Base-by-base conservation (phyloP, 257 asterid species). In the Haberlea rhodopensis region DNA sequence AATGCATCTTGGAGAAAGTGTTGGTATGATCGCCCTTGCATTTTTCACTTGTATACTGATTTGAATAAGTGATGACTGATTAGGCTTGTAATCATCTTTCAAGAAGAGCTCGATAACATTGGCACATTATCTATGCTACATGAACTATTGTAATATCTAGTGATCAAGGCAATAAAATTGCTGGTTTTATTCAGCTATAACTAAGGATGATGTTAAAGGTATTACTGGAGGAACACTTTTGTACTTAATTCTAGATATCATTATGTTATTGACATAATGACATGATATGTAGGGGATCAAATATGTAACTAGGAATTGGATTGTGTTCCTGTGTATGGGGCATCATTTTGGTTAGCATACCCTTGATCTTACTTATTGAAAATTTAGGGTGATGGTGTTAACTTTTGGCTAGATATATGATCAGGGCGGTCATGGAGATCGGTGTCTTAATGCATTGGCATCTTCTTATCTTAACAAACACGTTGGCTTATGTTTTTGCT, bases 1-100 rank as follows among this genome's bases (percentile, higher is more conserved):
- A 31, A 88, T 91, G 98, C 98, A 91, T 77, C 90, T 91, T n/a
- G 98, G 98, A 64, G 98, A 91, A 82, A 88, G 91, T 74, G 91
- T 91, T 24, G 98, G 95, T 91, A 85, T 31, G 79, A 55, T 63
- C 70, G 27, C 68, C 29, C 37, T 21, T 59, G 57, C 64, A 57
- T 49, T 45, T 67, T 60, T 65, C 13, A 15, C 28, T 49, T 37
- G 20, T 21, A 4, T 18, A 37, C 67, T 29, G 23, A 15, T 40
- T n/a, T n/a, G 22, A 28, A 8, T 58, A 13, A 19, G 4, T 29
- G 9, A 28, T 29, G n/a, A 8, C 24, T n/a, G 27, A 10, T 58
- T 19, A n/a, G 48, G 29, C 25, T 28, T 29, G 26, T 19, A 4
- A 16, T 16, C 51, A 37, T 16, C 18, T 43, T 43, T 43, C 49